Evolutionary conservation across 2,329 filamentous ascomycete species (phyloP).

Genomic region (Leptosphaerulina australis): DNA sequence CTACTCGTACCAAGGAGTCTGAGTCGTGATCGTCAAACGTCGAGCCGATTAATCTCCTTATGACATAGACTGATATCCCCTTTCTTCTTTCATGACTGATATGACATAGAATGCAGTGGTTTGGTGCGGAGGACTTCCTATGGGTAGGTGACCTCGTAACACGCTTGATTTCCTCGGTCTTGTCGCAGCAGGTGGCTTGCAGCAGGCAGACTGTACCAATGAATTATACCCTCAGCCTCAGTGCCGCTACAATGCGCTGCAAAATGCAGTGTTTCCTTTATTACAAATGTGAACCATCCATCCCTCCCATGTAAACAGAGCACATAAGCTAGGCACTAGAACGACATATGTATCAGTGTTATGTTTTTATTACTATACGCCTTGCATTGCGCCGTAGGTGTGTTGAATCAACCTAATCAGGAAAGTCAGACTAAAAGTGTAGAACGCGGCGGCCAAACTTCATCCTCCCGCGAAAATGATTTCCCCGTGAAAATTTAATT

Average conservation of each 20-base stretch:
- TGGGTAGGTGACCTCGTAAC: constrained; percentile 1
- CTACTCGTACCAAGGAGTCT: constrained; percentile 20
- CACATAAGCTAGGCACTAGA: too few species aligned
- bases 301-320: too few species aligned
- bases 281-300: too few species aligned
- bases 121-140: background rate
- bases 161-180: background rate
- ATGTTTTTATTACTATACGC: too few species aligned
- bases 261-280: too few species aligned
- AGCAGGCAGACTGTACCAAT: background rate
- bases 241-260: too few species aligned
- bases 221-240: background rate
- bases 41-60: background rate
- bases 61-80: constrained; percentile 16
- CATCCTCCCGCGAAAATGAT: background rate
- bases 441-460: background rate
- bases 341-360: too few species aligned
- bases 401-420: too few species aligned
- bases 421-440: too few species aligned
- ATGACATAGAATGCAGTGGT: constrained; percentile 13
- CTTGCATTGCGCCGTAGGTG: too few species aligned
- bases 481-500: background rate
- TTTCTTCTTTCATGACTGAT: constrained; percentile 8
- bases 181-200: background rate
- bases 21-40: constrained; percentile 12